Evolutionary conservation across 805 yeast species (phyloP), one percentile per base, ranked within the genome.

Genomic region (Schizosaccharomyces lindneri): DNA sequence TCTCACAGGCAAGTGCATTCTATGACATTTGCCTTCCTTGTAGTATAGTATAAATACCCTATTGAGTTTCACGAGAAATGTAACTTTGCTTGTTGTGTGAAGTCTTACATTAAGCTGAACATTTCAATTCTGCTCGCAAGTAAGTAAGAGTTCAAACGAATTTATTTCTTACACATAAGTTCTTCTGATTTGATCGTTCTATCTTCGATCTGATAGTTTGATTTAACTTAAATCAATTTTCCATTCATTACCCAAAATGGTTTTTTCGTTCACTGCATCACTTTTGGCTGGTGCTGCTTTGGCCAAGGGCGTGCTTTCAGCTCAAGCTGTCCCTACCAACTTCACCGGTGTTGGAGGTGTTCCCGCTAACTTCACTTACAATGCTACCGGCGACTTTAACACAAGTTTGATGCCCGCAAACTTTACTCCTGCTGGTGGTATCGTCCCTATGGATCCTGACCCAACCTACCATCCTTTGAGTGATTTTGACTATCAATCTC

Each of bases 401-500:
- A 1, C 21, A 5, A 17, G 11, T 24, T 9, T 4, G 9, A 21
- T 4, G 57, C 57, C 57, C 5, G 57, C 57, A 24, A 24, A 21
- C 6, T 51, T 9, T 17, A 51, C 57, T 24, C 57, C 57, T 51
- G 57, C 57, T 15, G 57, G 57, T 29, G 57, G 57, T 17, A 29
- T 51, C 17, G 57, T 17, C 29, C 31, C 57, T 29, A 24, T 24
- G 31, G 57, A 51, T 13, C 31, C 36, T 29, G 27, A 13, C 17
- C 63, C 63, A 19, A 39, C 39, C 6, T 62, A 62, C 27, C 62
- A 60, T 39, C 63, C 63, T 36, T 55, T 60, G 55, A 48, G 60
- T 39, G 63, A 62, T 43, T 62, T 39, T 59, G 63, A 62, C 59
- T 62, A 60, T 27, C 60, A 62, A 43, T 62, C 63, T 21, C 19